Evolutionary conservation across 139 green algal species (phyloP).

Genomic region (Chlorella ohadii): DNA sequence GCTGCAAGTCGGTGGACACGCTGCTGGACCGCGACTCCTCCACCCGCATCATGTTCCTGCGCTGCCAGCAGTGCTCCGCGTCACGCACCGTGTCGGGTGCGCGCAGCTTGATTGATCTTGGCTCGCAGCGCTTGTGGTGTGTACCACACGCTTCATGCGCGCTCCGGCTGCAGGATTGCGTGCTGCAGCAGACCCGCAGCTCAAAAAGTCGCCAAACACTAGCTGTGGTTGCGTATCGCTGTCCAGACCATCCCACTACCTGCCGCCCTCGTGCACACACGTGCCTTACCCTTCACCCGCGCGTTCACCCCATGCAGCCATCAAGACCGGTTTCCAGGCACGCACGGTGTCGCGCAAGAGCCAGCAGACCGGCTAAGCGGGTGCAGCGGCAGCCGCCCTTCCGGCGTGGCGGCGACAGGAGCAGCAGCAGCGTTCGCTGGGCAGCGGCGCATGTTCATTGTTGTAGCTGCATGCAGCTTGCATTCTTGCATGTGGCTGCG

Average conservation of each 20-base stretch:
- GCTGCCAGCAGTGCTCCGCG: constrained; percentile 94
- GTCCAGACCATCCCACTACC: too few species aligned
- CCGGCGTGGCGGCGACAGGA: too few species aligned
- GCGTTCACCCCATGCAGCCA: constrained; percentile 47
- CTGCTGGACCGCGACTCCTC: constrained; percentile 89
- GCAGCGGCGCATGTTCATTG: too few species aligned
- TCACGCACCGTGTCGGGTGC: constrained; percentile 78
- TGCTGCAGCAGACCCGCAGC: too few species aligned
- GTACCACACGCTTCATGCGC: too few species aligned
- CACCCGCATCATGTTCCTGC: constrained; percentile 91
- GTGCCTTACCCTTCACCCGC: not conserved
- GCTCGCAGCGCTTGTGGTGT: not conserved
- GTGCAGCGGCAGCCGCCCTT: not conserved
- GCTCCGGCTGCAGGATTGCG: too few species aligned
- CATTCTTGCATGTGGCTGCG: too few species aligned
- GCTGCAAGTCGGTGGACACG: constrained; percentile 97
- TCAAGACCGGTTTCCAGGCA: constrained; percentile 97
- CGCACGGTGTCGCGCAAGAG: constrained; percentile 55
- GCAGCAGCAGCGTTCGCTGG: too few species aligned
- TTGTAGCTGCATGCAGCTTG: too few species aligned
- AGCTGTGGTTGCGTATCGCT: too few species aligned
- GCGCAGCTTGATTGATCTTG: not conserved
- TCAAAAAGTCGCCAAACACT: too few species aligned
- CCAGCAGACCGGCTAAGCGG: constrained; percentile 43
- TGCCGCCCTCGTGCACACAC: too few species aligned